A percentile compares a stretch with the other conserved stretches of the same genome.
phyloP scores from a whole-genome alignment of 176 grass and related monocot species.

The Zea luxurians region DNA sequence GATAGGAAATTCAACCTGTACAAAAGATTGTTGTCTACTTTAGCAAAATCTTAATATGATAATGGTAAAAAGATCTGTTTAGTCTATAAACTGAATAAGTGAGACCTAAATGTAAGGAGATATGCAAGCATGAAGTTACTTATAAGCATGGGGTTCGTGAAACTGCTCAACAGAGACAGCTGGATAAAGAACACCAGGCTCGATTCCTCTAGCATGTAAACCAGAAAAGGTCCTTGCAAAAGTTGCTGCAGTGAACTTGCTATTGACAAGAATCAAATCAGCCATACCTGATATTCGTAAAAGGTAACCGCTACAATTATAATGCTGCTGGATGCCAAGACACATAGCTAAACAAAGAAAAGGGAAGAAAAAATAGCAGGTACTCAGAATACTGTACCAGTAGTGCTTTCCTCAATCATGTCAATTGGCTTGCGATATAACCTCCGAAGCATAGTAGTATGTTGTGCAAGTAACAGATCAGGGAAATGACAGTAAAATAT shows the following conservation, averaged over 20 bases:
- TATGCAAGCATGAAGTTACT: constrained; percentile 76
- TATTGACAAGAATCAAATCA: constrained; percentile 95
- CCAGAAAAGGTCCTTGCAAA: constrained; percentile 70
- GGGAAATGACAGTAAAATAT: constrained; percentile 97
- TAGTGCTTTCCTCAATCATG: constrained; percentile 87
- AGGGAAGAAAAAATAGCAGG: constrained; percentile 5
- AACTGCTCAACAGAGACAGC: constrained; percentile 88
- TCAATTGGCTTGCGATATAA: constrained; percentile 89
- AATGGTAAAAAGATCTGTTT: not conserved
- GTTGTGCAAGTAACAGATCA: constrained; percentile 86
- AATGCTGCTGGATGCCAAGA: not conserved
- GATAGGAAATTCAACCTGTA: constrained; percentile 94
- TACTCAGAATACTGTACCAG: constrained; percentile 49
- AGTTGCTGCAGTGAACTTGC: constrained; percentile 84
- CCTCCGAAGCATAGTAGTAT: constrained; percentile 76
- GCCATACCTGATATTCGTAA: constrained; percentile 69
- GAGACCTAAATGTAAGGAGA: constrained; percentile 40
- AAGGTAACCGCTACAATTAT: constrained; percentile 10
- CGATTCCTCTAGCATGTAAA: constrained; percentile 71
- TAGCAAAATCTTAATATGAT: not conserved
- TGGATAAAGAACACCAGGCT: constrained; percentile 78
- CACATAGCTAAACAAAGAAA: constrained; percentile 14
- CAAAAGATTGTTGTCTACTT: constrained; percentile 23
- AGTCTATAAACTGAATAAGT: not conserved
- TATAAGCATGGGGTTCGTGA: constrained; percentile 67